Evolutionary conservation across 2,329 filamentous ascomycete genomes (phyloP), one percentile per base, ranked within the genome.

Genomic region (Exophiala dermatitidis): DNA sequence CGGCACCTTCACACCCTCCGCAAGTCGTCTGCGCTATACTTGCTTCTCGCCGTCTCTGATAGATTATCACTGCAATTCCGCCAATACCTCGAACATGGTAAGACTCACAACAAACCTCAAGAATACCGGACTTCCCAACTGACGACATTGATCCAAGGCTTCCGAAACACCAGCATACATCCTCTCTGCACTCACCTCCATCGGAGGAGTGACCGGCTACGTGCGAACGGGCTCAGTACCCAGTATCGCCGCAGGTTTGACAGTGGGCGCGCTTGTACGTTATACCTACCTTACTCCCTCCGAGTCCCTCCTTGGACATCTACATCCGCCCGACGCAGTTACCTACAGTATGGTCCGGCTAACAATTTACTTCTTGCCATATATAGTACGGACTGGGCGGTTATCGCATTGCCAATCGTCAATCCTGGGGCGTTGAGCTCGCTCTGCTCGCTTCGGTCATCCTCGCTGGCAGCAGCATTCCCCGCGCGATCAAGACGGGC

Each of bases 151-250:
- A 19, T 19, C 19, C 19, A 7, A 93, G 52, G 81, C 93, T 50
- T 90, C 90, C 6, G 93, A 97, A 72, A 90, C 90, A 46, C 58
- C 88, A 66, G 89, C 91, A 60, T 88, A 85, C 70, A 69, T 87
- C 65, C 83, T 97, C 65, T 88, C 86, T 57, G 77, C 82, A 60
- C 77, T 97, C 54, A 96, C 90, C 54, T 89, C 90, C 48, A 79
- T 85, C 53, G 93, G 93, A 64, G 93, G 93, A 60, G 85, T 88
- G 56, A 86, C 87, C 67, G 93, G 93, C 67, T 98, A 89, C 72
- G 76, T 85, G 42, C 84, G 85, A 68, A 93, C 90, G 0, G 81
- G 88, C 54, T 97, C 90, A 28, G 69, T 95, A 46, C 91, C 91
- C 36, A 95, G 90, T 8, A 78, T 97, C 62, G 83, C 81, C 8